Percentiles rank a stretch among this genome's conserved stretches.
Conservation (phyloP, 768 basidiomycete genomes). For the Clitopilus hobsonii region DNA sequence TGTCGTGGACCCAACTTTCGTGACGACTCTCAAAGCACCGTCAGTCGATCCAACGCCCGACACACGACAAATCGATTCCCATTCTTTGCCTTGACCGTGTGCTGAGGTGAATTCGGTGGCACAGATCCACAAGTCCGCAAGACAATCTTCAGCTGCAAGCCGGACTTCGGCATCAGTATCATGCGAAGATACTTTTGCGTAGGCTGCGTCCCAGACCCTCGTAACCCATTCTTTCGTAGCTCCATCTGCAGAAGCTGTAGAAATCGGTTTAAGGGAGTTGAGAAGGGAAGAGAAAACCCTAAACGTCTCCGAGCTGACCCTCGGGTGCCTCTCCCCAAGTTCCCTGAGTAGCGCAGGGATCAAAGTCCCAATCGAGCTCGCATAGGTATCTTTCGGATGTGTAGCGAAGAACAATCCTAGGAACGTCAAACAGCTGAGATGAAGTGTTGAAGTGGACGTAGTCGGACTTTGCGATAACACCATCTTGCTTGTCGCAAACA, state of each 20-base stretch:
- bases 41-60: constrained; percentile 71
- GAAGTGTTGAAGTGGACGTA: constrained; percentile 76
- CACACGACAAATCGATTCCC: constrained; percentile 72
- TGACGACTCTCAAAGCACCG: constrained; percentile 77
- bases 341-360: constrained; percentile 73
- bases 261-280: constrained; percentile 64
- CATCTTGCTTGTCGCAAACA: constrained; percentile 60
- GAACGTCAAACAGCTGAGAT: constrained; percentile 83
- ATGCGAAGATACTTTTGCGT: constrained; percentile 63
- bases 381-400: constrained; percentile 58
- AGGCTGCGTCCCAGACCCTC: constrained; percentile 69
- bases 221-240: constrained; percentile 65
- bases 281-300: constrained; percentile 81
- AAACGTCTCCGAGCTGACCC: constrained; percentile 86
- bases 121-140: constrained; percentile 85
- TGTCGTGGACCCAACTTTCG: constrained; percentile 54
- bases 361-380: constrained; percentile 55
- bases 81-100: constrained; percentile 63
- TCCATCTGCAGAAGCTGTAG: not conserved
- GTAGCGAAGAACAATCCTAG: constrained; percentile 76
- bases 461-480: constrained; percentile 65
- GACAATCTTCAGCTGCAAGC: constrained; percentile 71
- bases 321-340: constrained; percentile 79
- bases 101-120: constrained; percentile 67
- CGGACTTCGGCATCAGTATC: constrained; percentile 93